These are phyloP conservation scores for Yamadazyma triangularis DNA, from an alignment of 1,139 yeast genomes.

Conservation along the genomic window DNA sequence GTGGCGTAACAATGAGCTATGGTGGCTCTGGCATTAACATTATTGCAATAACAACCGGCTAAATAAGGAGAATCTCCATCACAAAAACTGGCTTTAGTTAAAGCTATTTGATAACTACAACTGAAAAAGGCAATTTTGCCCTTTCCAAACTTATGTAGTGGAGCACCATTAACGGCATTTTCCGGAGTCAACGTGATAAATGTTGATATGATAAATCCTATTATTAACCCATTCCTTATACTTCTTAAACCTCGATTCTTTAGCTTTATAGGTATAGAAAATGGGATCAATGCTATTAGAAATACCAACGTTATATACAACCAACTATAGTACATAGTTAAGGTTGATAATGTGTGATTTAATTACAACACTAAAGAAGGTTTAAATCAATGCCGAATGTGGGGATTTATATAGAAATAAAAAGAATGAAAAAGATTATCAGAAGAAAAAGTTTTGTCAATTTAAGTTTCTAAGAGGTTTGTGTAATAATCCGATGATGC, in stretches of 20 bases:
- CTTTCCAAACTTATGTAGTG: constrained; percentile 26
- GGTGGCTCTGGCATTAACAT: constrained; percentile 36
- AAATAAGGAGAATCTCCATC: constrained; percentile 6
- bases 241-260: constrained; percentile 10
- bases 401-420: too few relatives aligned
- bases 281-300: constrained; percentile 15
- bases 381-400: too few relatives aligned
- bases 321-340: constrained; percentile 19
- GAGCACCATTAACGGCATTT: constrained; percentile 32
- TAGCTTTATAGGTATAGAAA: constrained; percentile 14
- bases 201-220: constrained; percentile 16
- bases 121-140: constrained; percentile 27
- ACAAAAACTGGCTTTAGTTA: constrained; percentile 23
- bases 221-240: constrained; percentile 11
- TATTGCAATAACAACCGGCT: constrained; percentile 24
- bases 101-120: constrained; percentile 25
- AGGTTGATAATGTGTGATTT: too few relatives aligned
- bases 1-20: constrained; percentile 32
- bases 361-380: too few relatives aligned
- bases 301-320: constrained; percentile 15
- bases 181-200: constrained; percentile 27
- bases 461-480: too few relatives aligned
- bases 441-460: too few relatives aligned
- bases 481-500: too few relatives aligned
- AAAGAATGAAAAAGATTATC: too few relatives aligned